Base-by-base conservation (phyloP, 495 filamentous ascomycete genomes). In the Penicillium lagena region DNA sequence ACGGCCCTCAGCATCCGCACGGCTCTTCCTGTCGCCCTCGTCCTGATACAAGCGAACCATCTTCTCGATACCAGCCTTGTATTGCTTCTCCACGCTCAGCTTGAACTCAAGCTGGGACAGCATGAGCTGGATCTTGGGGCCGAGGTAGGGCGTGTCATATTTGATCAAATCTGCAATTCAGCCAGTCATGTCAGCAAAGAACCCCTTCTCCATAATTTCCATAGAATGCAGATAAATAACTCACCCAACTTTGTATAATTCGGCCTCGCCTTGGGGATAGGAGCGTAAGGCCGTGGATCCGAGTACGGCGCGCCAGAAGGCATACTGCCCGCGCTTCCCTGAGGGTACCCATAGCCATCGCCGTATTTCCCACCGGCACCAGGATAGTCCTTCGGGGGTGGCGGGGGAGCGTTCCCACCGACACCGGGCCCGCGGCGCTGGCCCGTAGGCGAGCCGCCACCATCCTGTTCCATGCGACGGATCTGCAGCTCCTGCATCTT, bases 71-170 rank as follows among this genome's bases (percentile, higher is more conserved):
- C 93, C 93, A 49, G 94, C 94, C 55, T 97, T 93, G 68, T 99
- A 99, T 67, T 99, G 93, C 59, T 96, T 95, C 68, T 99, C 93
- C 32, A 99, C 94, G 56, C 91, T 97, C 37, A 97, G 72, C 68
- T 99, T 99, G 68, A 99, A 99, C 68, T 96, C 90, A 47, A 99
- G 80, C 64, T 99, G 93, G 12, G 93, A 95, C 58, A 99, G 72
- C 93, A 99, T 99, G 51, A 96, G 83, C 71, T 97, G 94, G 59
- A 99, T 99, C 46, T 94, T 89, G 30, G 94, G 94, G 27, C 93
- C 93, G 42, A 99, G 83, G 61, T 96, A 89, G 14, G 82, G 82
- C 14, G 91, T 97, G 62, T 99, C 94, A 71, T 89, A 96, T 81
- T 96, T 99, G 70, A 99, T 97, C 43, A 99, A 76, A 73, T 98